Evolutionary conservation across 164 flowering plant species (phyloP), one percentile per base, ranked within the genome.

Genomic region (Warburgia ugandensis): DNA sequence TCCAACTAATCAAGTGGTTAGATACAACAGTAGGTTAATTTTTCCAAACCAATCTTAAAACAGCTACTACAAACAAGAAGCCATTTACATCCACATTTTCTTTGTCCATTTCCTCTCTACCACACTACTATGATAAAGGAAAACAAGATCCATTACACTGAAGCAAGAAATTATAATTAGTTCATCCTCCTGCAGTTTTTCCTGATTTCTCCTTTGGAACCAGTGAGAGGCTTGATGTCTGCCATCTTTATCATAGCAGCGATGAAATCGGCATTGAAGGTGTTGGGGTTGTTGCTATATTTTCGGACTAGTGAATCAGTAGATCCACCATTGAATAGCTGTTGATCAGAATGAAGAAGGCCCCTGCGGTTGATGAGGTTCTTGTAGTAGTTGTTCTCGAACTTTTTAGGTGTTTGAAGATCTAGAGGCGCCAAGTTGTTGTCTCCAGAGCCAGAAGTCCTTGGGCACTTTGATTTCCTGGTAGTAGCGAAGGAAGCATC

Each of bases 241-340:
- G 68, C 68, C 72, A 68, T 68, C 38, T 63, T 68, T 30, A 68
- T 48, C 61, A 68, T 68, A 23, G 68, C 68, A 2, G 27, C 44
- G 5, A 38, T 44, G 22, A 68, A 68, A 46, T 62, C 72, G 1
- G 61, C 5, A 13, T 39, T 32, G 54, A 66, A 66, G 0, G 40
- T 39, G 17, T 49, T 17, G 6, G 49, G 47, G 35, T 47, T 52
- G 39, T 4, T 52, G 48, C 55, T 46, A 13, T 66, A 66, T 5
- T 31, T 7, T n/a, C 29, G 35, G 13, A 66, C 69, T 23, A 45
- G 69, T 16, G 65, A 45, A 33, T 68, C 68, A 0, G 71, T 55
- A 11, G 68, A 54, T 1, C 64, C 64, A 17, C 61, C 61, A 32
- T 52, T 63, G 52, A 54, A 63, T 14, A 68, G 61, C 21, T 54